Evolutionary conservation across 2,329 filamentous ascomycete genomes (phyloP), one percentile per base, ranked within the genome.

Genomic region (Capronia epimyces): DNA sequence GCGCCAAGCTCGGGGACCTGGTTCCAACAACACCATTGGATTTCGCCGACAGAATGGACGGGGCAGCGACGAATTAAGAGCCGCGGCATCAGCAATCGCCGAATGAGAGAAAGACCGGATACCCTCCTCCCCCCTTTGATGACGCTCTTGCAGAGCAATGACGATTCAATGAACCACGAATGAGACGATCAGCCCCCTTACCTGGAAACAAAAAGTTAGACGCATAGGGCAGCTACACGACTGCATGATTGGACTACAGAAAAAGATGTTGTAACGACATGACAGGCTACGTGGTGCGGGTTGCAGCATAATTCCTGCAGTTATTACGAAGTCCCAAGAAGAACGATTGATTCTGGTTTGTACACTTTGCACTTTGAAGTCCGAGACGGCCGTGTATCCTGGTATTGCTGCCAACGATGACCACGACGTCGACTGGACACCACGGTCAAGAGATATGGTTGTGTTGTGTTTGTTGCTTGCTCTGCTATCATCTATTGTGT

Each of bases 21-120:
- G 78, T 27, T 75, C 77, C 37, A 81, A 82, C 62, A 78, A 79
- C 57, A 78, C 78, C 46, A 69, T 77, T 52, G 64, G 80, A 70
- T 68, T 84, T 75, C 68, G 74, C 55, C 72, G 80, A 61, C 79
- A 78, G 62, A 83, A 82, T 62, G 80, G 80, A 62, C 80, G 83
- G 65, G 78, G 80, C 59, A 83, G 80, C 65, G 81, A 84, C 61
- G 81, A 84, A 65, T 69, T 83, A 52, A 79, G 79, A 49, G 74
- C 78, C 75, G 81, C 57, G 79, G 82, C 65, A 81, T 83, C 64
- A 43, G 60, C 60, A 27, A 80, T 82, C 62, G 80, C 82, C 62
- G 80, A 82, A 71, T 80, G 79, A 68, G 66, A 55, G 54, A 60
- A 54, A 50, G 57, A 57, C 55, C 52, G 52, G 50, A 60, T 60